Evolutionary conservation across 768 basidiomycete genomes (phyloP), one percentile per base, ranked within the genome.

Genomic region (Rhodotorula taiwanensis): DNA sequence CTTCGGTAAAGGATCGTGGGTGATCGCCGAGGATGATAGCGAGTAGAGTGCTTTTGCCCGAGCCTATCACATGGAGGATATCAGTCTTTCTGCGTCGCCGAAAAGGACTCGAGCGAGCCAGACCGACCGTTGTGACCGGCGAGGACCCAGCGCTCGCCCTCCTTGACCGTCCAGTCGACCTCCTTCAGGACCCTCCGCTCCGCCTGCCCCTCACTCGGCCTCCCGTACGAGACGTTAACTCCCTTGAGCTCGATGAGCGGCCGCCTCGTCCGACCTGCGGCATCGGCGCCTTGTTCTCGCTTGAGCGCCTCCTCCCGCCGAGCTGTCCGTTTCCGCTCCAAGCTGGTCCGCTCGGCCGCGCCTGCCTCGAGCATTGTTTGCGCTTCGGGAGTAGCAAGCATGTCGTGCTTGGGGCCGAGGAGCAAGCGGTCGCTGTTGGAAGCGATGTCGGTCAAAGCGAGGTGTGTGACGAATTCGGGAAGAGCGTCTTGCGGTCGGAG

Each of bases 41-140:
- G 27, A 97, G 80, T 10, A 97, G 84, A 0, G 94, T 98, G 1
- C 92, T 92, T 78, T 98, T 99, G 21, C 94, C 94, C 0, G 89
- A 91, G 49, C 94, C 88, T 89, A 72, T n/a, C n/a, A n/a, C n/a
- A n/a, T 6, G 28, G 43, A 44, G n/a, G n/a, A n/a, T n/a, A n/a
- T n/a, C n/a, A n/a, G n/a, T n/a, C n/a, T n/a, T n/a, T n/a, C n/a
- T n/a, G n/a, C n/a, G n/a, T n/a, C n/a, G n/a, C n/a, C n/a, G n/a
- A n/a, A n/a, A n/a, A n/a, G n/a, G n/a, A n/a, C n/a, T n/a, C n/a
- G n/a, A n/a, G n/a, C 45, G 30, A 47, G 48, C 21, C 36, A 5
- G 50, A 18, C 78, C 39, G 74, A 86, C 89, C 94, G 73, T 98
- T 99, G 28, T 84, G 77, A 14, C 94, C 93, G 71, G 85, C 82